Conservation (phyloP, 768 basidiomycete genomes). For the Cubamyces sp. region DNA sequence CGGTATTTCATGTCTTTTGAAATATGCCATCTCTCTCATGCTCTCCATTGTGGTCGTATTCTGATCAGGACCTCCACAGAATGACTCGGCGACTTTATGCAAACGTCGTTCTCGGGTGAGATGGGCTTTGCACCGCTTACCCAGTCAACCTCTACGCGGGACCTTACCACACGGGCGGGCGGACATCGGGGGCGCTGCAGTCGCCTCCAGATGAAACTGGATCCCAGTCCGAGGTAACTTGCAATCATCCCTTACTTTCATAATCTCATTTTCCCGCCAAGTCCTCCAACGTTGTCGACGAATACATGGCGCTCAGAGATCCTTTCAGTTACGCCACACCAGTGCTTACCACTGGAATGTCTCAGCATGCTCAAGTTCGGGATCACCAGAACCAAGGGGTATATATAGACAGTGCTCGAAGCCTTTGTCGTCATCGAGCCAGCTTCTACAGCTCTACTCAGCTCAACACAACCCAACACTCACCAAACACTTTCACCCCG, state of each 20-base stretch:
- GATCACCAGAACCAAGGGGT: neutral
- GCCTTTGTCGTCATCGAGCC: constrained; percentile 4
- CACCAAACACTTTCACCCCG: constrained; percentile 3
- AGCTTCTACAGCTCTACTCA: neutral
- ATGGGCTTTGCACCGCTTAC: too few relatives aligned
- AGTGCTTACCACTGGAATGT: neutral
- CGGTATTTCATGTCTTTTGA: too few relatives aligned
- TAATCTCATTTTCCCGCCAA: neutral
- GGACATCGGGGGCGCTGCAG: neutral
- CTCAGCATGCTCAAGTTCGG: neutral
- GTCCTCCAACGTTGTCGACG: neutral
- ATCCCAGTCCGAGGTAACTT: constrained; percentile 1
- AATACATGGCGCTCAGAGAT: neutral
- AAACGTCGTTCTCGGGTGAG: too few relatives aligned
- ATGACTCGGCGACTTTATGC: too few relatives aligned
- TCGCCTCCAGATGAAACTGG: neutral
- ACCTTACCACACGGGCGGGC: too few relatives aligned
- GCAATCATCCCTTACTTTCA: neutral
- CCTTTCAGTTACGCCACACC: neutral
- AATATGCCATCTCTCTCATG: too few relatives aligned
- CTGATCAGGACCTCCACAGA: too few relatives aligned
- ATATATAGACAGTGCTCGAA: constrained; percentile 9
- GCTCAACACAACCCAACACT: neutral
- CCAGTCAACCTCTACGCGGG: too few relatives aligned
- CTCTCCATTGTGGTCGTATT: too few relatives aligned